These are phyloP conservation scores for Carallia brachiata DNA, from an alignment of 345 rosid genomes.

Conservation along the genomic window DNA sequence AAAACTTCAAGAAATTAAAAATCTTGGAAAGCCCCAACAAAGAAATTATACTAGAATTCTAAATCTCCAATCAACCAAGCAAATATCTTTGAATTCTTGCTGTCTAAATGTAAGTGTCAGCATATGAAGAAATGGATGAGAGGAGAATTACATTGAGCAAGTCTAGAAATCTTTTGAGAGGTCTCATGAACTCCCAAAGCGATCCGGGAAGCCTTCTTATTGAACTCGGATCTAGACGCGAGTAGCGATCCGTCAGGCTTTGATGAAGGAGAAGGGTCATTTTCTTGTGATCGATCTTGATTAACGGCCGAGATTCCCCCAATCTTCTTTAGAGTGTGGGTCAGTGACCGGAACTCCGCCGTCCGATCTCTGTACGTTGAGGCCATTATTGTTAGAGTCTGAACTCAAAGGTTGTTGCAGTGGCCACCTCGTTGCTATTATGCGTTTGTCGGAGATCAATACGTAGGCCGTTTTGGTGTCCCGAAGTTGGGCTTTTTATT, in stretches of 20 bases:
- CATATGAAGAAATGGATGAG: neutral
- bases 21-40: neutral
- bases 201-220: slow-evolving; percentile 66
- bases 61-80: neutral
- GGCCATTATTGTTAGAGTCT: slow-evolving; percentile 35
- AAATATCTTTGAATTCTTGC: no score
- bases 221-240: slow-evolving; percentile 77
- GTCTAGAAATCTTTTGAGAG: slow-evolving; percentile 65
- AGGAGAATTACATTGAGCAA: slow-evolving; percentile 50
- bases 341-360: slow-evolving; percentile 71
- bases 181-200: slow-evolving; percentile 66
- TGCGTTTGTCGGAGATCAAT: slow-evolving; percentile 2
- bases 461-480: slow-evolving; percentile 2
- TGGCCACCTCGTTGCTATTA: neutral
- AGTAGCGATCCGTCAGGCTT: slow-evolving; percentile 26
- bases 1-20: neutral
- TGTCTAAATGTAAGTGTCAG: neutral
- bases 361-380: slow-evolving; percentile 72
- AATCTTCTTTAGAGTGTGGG: slow-evolving; percentile 63
- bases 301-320: slow-evolving; percentile 43
- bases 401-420: neutral
- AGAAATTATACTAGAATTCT: neutral
- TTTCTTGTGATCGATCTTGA: slow-evolving; percentile 16
- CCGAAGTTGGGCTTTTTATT: neutral
- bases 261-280: slow-evolving; percentile 28